Conservation (phyloP, 768 basidiomycete genomes). For the Hypholoma fasciculare region DNA sequence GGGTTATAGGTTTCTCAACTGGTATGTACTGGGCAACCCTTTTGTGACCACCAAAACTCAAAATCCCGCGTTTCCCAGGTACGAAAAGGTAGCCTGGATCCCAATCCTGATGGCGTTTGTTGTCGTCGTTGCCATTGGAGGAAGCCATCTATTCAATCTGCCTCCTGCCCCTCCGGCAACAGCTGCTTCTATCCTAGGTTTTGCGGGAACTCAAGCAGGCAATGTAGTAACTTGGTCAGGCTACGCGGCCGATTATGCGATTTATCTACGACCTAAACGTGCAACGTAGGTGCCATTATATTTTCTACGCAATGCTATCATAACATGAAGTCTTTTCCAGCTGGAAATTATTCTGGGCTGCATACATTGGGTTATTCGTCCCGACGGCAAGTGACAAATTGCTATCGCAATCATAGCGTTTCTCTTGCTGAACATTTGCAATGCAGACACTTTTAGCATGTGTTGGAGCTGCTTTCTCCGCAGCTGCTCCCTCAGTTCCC, state of each 20-base stretch:
- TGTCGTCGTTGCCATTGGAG: slow-evolving; percentile 67
- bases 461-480: slow-evolving; percentile 63
- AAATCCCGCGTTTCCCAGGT: slow-evolving; percentile 30
- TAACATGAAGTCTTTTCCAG: slow-evolving; percentile 26
- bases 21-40: slow-evolving; percentile 23
- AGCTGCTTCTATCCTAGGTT: slow-evolving; percentile 54
- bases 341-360: slow-evolving; percentile 63
- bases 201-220: slow-evolving; percentile 66
- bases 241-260: slow-evolving; percentile 70
- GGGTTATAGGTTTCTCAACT: slow-evolving; percentile 48
- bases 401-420: background rate
- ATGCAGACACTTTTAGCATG: slow-evolving; percentile 39
- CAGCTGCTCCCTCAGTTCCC: slow-evolving; percentile 54
- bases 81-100: slow-evolving; percentile 73
- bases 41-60: background rate
- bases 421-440: background rate
- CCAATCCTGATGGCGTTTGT: slow-evolving; percentile 72
- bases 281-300: slow-evolving; percentile 3
- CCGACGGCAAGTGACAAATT: slow-evolving; percentile 40
- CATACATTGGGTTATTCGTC: slow-evolving; percentile 66
- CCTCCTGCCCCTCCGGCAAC: slow-evolving; percentile 52
- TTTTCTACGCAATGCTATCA: background rate
- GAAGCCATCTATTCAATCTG: slow-evolving; percentile 55
- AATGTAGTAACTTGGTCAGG: slow-evolving; percentile 64
- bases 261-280: slow-evolving; percentile 42